A percentile compares a stretch with the other conserved stretches of the same genome.
Conservation (phyloP, 768 basidiomycete species). For the Russula compacta region DNA sequence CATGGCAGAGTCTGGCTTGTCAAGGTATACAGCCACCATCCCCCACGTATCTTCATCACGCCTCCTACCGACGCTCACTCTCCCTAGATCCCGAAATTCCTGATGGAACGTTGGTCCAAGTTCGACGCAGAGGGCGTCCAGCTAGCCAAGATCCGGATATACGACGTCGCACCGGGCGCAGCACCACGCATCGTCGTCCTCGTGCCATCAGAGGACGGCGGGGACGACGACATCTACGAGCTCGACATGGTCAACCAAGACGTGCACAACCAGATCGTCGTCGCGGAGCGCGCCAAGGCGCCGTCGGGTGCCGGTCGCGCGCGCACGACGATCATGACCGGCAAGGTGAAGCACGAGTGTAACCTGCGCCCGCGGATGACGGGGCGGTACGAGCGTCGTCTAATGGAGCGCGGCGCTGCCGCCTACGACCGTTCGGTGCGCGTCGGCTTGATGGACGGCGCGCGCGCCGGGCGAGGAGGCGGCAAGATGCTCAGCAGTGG, state of each 20-base stretch:
- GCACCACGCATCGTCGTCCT: conserved; percentile 59
- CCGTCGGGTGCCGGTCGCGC: conserved; percentile 43
- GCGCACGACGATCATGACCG: conserved; percentile 69
- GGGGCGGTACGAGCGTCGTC: conserved; percentile 58
- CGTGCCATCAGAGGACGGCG: conserved; percentile 46
- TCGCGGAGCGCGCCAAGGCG: conserved; percentile 74
- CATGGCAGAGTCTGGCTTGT: conserved; percentile 78
- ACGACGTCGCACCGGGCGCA: conserved; percentile 33
- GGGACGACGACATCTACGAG: conserved; percentile 59
- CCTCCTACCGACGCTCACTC: neutral
- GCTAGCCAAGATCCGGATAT: conserved; percentile 80
- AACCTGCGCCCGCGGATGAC: conserved; percentile 61
- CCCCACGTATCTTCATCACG: neutral
- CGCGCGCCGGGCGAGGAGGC: conserved; percentile 58
- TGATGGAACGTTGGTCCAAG: conserved; percentile 80
- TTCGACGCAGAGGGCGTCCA: conserved; percentile 67
- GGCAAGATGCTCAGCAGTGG: conserved; percentile 77
- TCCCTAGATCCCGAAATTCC: conserved; percentile 68
- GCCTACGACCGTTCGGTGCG: conserved; percentile 60
- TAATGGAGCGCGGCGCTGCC: conserved; percentile 55
- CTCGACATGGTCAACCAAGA: conserved; percentile 80
- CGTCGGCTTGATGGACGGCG: conserved; percentile 69
- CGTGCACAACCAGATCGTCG: conserved; percentile 78
- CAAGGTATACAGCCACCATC: conserved; percentile 45
- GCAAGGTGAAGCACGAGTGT: conserved; percentile 75